Base-by-base conservation (phyloP, 2,329 filamentous ascomycete species). In the Clonostachys byssicola region DNA sequence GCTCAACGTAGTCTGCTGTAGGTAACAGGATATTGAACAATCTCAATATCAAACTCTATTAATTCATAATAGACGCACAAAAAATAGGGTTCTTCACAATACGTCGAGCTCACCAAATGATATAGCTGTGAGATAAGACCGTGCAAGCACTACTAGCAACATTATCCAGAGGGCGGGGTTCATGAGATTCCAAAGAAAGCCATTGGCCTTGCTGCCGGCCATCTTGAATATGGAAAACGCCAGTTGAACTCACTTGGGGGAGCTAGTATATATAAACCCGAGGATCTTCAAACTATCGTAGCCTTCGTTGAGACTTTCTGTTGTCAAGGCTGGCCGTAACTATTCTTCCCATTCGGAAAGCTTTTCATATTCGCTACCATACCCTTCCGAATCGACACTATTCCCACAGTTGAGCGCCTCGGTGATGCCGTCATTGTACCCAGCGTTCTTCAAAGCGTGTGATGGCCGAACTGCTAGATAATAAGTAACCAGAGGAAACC, bases 151-250 rank as follows among this genome's bases (percentile, higher is more conserved):
- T 14, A 90, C 88, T 36, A 82, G 72, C 34, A 95, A 72, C 91
- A 96, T 96, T 34, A 91, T 89, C 89, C 89, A 95, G 12, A 96
- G 81, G 1, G 91, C 91, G 40, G 91, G 90, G 68, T 95, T 96
- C 91, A 96, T 95, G 64, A 95, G 94, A 46, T 86, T 85, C 86
- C 86, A 91, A 10, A 89, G 62, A 44, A 89, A 89, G 40, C 66
- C 65, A 52, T 81, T 67, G 58, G 88, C 50, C 63, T 75, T 58
- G 57, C 56, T 64, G 47, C 50, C 16, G 13, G 14, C 14, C 8
- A 42, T 23, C 12, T 35, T 40, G 16, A 64, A 10, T 13, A 46
- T 54, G 5, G 50, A 34, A 6, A 72, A 51, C 0, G 47, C 41
- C 8, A 46, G 51, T 52, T 71, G 71, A 35, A 69, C 13, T 2